Percentiles rank a stretch among this genome's conserved stretches.
Evolutionary conservation across 495 filamentous ascomycete species (phyloP).

Genomic region (Neurospora africana): DNA sequence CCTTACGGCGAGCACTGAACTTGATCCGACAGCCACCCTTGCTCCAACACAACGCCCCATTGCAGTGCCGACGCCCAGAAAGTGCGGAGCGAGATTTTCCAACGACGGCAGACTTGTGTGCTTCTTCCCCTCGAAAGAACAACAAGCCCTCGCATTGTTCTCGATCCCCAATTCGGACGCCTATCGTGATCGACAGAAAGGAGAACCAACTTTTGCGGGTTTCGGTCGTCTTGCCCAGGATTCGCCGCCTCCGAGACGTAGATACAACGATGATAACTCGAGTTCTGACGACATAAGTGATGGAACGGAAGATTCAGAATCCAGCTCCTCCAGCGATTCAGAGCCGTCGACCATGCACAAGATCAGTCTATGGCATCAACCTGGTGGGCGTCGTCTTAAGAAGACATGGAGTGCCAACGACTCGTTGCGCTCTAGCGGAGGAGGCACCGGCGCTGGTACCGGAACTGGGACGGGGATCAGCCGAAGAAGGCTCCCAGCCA

Average conservation of each 20-base stretch:
- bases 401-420: conserved; percentile 37
- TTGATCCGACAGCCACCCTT: conserved; percentile 35
- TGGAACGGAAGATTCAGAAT: conserved; percentile 54
- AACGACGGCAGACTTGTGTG: conserved; percentile 70
- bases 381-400: conserved; percentile 28
- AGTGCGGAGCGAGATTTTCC: conserved; percentile 68
- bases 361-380: conserved; percentile 35
- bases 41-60: conserved; percentile 55
- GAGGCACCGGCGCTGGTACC: conserved; percentile 40
- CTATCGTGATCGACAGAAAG: conserved; percentile 50
- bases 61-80: conserved; percentile 64
- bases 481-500: conserved; percentile 25
- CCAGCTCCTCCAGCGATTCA: conserved; percentile 58
- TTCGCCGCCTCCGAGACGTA: conserved; percentile 35
- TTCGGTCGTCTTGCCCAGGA: conserved; percentile 66
- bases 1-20: conserved; percentile 38
- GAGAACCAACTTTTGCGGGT: conserved; percentile 67
- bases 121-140: conserved; percentile 77
- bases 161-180: conserved; percentile 47
- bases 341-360: conserved; percentile 53
- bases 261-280: conserved; percentile 43
- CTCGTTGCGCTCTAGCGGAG: conserved; percentile 39
- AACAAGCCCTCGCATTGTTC: conserved; percentile 54
- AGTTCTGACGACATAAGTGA: conserved; percentile 34
- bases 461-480: conserved; percentile 43